Base-by-base conservation (phyloP, 129 eudicot genomes). In the Mikania micrantha region DNA sequence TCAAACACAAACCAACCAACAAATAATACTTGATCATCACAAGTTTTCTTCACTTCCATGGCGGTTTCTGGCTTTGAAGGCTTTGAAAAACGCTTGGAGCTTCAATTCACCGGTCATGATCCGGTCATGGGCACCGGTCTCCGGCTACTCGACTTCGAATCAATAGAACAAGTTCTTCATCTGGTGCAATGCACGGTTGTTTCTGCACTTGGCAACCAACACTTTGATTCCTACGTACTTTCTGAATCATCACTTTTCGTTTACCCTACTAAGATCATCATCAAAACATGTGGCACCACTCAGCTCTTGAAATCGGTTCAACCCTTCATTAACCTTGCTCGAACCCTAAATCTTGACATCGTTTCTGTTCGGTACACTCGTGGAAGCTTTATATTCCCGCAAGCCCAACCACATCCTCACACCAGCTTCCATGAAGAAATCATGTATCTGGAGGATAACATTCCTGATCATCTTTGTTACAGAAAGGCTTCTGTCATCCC, bases 221-320 rank as follows among this genome's bases (percentile, higher is more conserved):
- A 77, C 70, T 89, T 89, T 25, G 96, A 89, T 70, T 77, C 96
- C 0, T 89, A 89, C 41, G 96, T 89, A 1, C 65, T 89, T 5
- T 89, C 96, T 1, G 96, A 89, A 63, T 89, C 96, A 2, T 83
- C 90, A 60, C 83, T 89, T 3, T 89, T 89, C 31, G 74, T 89
- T 10, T 89, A 89, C 81, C 94, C 96, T 2, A 85, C 81, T 0
- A 89, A 86, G 71, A 81, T 89, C 42, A 84, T 89, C 25, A 86
- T 89, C 86, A 89, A 89, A 67, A 89, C 96, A 9, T 89, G 96
- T 73, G 96, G 96, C 75, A 89, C 96, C 58, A 89, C 94, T 21
- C 90, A 83, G 72, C 74, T 89, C 60, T 60, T 89, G 59, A 89
- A 89, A 89, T 89, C 96, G 4, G 72, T 89, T 73, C 88, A 68